phyloP scores from a whole-genome alignment of 306 rosid species.

The Sicyos baderoa region DNA sequence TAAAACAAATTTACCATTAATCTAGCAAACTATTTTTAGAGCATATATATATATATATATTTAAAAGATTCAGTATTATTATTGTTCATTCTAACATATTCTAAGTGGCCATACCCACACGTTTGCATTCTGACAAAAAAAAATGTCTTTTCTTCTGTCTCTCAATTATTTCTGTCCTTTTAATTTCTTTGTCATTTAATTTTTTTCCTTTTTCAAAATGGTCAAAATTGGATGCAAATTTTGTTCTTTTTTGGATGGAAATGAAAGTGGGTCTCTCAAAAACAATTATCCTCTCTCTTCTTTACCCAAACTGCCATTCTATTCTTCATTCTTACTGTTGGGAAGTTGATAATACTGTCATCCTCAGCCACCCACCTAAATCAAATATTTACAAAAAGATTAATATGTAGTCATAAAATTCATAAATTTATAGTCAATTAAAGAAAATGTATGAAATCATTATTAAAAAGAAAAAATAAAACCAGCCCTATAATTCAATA shows the following conservation, averaged over 20 bases:
- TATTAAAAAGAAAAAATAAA: too few species aligned
- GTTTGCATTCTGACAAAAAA: neutral
- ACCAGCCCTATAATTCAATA: too few species aligned
- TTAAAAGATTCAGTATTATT: too few species aligned
- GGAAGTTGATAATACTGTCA: constrained; percentile 19
- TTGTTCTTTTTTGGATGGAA: neutral
- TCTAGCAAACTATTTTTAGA: too few species aligned
- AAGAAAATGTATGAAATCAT: too few species aligned
- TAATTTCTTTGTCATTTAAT: neutral
- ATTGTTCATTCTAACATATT: too few species aligned
- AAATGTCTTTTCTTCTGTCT: neutral
- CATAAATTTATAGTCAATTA: too few species aligned
- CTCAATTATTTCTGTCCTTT: neutral
- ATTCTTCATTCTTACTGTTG: constrained; percentile 25
- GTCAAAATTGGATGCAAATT: neutral
- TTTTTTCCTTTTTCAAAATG: neutral
- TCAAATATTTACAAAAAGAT: neutral
- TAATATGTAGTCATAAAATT: neutral
- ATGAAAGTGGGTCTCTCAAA: neutral
- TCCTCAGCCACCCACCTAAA: constrained; percentile 24
- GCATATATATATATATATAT: too few species aligned
- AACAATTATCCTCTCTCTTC: neutral
- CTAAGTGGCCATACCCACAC: neutral
- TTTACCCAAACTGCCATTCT: constrained; percentile 22
- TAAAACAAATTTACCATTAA: too few species aligned